Evolutionary conservation across 495 filamentous ascomycete species (phyloP), one percentile per base, ranked within the genome.

Genomic region (Amniculicola lignicola): DNA sequence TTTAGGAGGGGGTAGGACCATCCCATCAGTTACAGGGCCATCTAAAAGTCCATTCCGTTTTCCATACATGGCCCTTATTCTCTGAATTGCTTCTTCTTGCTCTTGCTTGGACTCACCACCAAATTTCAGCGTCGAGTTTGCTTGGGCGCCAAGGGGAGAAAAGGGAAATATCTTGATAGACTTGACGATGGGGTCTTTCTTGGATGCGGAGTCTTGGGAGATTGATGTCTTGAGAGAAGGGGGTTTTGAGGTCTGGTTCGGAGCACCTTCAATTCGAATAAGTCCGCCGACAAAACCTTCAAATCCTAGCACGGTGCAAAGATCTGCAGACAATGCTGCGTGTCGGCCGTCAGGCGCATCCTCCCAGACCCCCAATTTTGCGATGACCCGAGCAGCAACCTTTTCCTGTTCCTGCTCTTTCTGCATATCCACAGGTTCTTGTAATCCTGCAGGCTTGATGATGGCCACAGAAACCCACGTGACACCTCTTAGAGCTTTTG

Each of bases 1-100:
- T 4, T 46, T 23, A 14, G 33, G 15, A 24, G 69, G 37, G 0
- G 81, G 78, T 22, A 98, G 70, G 24, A 94, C 61, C 71, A 92
- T 86, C 5, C 93, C 90, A 71, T 96, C 87, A 0, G 91, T 96
- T 23, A 98, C 62, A 2, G 93, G 89, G 0, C 93, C 92, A 15
- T 87, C 80, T n/a, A 96, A 73, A 28, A 96, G 67, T 1, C 83
- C 81, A 40, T 78, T 76, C 48, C 77, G 67, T 16, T 74, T 76
- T 10, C 66, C 62, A 59, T 82, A 85, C 15, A 82, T 74, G 41
- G 77, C 72, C 43, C 70, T 68, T 43, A 87, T 72, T 37, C 74
- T 74, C 59, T 76, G 79, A 2, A 76, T 73, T 35, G 85, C 76
- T 57, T 87, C 84, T 68, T 90, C 84, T 38, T 80, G 74, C 59